Percentiles rank a stretch among this genome's conserved stretches.
Evolutionary conservation across 2,329 filamentous ascomycete species (phyloP).

Genomic region (Fusarium drepaniforme): DNA sequence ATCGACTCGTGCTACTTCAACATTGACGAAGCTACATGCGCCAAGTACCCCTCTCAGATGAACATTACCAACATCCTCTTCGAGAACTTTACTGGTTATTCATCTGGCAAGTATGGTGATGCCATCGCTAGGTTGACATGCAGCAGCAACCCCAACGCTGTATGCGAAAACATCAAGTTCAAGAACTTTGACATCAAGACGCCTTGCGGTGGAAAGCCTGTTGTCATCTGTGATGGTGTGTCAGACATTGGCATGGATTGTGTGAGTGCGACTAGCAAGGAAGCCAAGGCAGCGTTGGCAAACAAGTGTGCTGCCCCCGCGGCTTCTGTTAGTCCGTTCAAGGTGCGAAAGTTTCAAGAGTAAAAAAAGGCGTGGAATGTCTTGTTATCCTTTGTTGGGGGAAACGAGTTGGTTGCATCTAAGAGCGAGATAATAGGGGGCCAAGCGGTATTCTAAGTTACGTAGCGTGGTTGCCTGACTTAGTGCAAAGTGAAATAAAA

Average conservation of each 20-base stretch:
- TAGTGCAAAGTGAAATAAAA: background rate
- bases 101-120: constrained; percentile 39
- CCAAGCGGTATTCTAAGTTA: background rate
- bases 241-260: constrained; percentile 39
- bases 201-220: constrained; percentile 35
- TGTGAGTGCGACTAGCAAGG: constrained; percentile 28
- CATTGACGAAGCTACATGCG: constrained; percentile 28
- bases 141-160: constrained; percentile 37
- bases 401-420: background rate
- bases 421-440: background rate
- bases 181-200: constrained; percentile 39
- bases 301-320: constrained; percentile 32
- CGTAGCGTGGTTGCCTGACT: background rate
- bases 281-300: constrained; percentile 35
- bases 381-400: background rate
- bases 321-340: constrained; percentile 35
- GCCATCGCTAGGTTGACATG: constrained; percentile 38
- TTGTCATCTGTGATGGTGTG: constrained; percentile 40
- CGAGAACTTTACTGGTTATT: constrained; percentile 42
- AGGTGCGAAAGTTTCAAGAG: constrained; percentile 22
- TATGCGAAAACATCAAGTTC: constrained; percentile 42
- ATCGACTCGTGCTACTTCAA: constrained; percentile 45
- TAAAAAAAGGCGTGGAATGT: background rate
- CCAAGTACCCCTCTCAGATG: constrained; percentile 40
- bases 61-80: constrained; percentile 43